A percentile compares a stretch with the other conserved stretches of the same genome.
These are phyloP conservation scores for Metschnikowia lachancei DNA, from an alignment of 805 yeast genomes.

Conservation along the genomic window DNA sequence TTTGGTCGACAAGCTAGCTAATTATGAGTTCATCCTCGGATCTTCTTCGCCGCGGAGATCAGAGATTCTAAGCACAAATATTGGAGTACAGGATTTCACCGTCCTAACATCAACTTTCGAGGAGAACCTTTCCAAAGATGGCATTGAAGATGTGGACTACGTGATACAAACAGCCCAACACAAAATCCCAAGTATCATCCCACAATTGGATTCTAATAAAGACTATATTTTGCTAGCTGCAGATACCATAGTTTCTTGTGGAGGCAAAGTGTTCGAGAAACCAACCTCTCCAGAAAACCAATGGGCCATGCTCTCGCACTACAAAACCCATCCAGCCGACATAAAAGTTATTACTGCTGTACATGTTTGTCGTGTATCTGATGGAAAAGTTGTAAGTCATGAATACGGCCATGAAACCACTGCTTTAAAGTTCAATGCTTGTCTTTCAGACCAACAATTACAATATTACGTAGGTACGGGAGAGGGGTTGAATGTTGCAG, in stretches of 20 bases:
- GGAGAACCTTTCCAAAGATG: conserved; percentile 65
- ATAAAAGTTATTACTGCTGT: conserved; percentile 38
- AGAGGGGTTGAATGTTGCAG: conserved; percentile 84
- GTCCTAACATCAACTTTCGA: conserved; percentile 67
- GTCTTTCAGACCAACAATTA: conserved; percentile 54
- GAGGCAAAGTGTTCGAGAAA: conserved; percentile 70
- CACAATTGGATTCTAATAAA: conserved; percentile 29
- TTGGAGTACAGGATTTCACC: conserved; percentile 44
- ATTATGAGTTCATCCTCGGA: conserved; percentile 56
- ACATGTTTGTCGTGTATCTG: conserved; percentile 22
- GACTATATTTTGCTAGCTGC: conserved; percentile 51
- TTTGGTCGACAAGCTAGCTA: not conserved
- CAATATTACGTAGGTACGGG: conserved; percentile 60
- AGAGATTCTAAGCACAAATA: conserved; percentile 58
- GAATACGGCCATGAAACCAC: conserved; percentile 28
- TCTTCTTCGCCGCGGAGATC: conserved; percentile 81
- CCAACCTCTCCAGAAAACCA: conserved; percentile 47
- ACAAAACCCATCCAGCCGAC: conserved; percentile 17
- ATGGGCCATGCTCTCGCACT: conserved; percentile 28
- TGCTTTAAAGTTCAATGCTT: conserved; percentile 47
- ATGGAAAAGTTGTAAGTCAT: conserved; percentile 7
- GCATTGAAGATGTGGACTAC: conserved; percentile 49
- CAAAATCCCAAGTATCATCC: conserved; percentile 64
- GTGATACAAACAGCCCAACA: conserved; percentile 66
- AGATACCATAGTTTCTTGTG: conserved; percentile 71